Conservation (phyloP, 2,329 filamentous ascomycete species). For the Ophiostoma triangulosporum region DNA sequence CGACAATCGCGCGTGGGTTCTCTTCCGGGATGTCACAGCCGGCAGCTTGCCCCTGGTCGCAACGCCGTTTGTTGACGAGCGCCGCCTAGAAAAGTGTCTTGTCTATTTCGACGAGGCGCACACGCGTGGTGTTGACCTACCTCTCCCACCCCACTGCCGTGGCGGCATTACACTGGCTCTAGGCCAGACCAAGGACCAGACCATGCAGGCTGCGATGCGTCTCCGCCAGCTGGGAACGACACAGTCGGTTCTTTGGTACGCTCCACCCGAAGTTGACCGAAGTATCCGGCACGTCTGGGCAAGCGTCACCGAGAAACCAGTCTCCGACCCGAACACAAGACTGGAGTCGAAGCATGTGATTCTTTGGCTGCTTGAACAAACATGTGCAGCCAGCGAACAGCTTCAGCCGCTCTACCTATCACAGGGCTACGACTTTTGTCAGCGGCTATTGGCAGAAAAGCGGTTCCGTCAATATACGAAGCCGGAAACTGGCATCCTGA, state of each 20-base stretch:
- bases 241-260: conserved; percentile 42
- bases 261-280: conserved; percentile 46
- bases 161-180: conserved; percentile 44
- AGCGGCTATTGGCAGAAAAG: conserved; percentile 23
- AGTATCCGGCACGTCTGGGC: conserved; percentile 38
- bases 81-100: conserved; percentile 32
- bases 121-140: conserved; percentile 46
- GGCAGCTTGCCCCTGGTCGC: conserved; percentile 31
- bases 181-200: conserved; percentile 45
- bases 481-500: conserved; percentile 27
- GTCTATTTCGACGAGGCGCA: conserved; percentile 50
- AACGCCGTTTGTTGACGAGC: conserved; percentile 35
- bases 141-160: conserved; percentile 30
- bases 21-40: conserved; percentile 1
- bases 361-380: conserved; percentile 50
- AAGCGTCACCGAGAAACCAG: conserved; percentile 13
- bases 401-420: conserved; percentile 43
- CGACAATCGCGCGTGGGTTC: conserved; percentile 14
- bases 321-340: neutral
- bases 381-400: conserved; percentile 45
- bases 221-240: conserved; percentile 42
- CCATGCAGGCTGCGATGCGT: conserved; percentile 54
- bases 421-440: conserved; percentile 48
- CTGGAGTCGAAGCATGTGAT: conserved; percentile 31
- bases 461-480: neutral